Conservation (phyloP, 805 yeast genomes). For the Candida pseudoglaebosa region DNA sequence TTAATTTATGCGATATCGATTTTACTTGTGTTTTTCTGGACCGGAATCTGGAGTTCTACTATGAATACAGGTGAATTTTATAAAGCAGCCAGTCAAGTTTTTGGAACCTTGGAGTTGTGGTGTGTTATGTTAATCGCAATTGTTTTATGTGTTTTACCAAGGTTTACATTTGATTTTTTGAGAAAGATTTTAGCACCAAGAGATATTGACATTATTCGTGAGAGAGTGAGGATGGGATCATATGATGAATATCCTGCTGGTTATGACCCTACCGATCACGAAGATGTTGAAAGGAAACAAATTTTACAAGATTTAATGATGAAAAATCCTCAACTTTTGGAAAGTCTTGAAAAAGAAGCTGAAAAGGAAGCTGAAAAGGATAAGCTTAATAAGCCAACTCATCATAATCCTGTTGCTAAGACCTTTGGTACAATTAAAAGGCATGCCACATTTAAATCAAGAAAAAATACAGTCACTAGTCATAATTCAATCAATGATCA, state of each 20-base stretch:
- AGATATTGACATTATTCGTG: conserved; percentile 71
- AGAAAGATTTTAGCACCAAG: conserved; percentile 53
- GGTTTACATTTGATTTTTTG: conserved; percentile 49
- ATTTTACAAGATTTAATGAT: conserved; percentile 28
- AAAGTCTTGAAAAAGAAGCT: conserved; percentile 27
- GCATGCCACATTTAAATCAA: conserved; percentile 26
- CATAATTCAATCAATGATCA: conserved; percentile 21
- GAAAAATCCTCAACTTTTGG: conserved; percentile 31
- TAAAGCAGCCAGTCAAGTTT: conserved; percentile 57
- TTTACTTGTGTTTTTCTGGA: conserved; percentile 65
- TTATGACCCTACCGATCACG: conserved; percentile 51
- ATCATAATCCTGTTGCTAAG: conserved; percentile 16
- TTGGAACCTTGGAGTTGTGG: conserved; percentile 66
- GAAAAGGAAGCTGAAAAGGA: too few relatives aligned
- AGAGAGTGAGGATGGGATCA: conserved; percentile 49
- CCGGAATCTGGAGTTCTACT: conserved; percentile 70
- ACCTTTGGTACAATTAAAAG: conserved; percentile 35
- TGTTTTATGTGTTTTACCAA: conserved; percentile 54
- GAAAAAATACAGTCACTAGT: conserved; percentile 17
- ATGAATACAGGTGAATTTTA: conserved; percentile 55
- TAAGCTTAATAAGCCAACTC: conserved; percentile 5
- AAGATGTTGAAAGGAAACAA: conserved; percentile 38
- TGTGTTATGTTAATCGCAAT: conserved; percentile 54
- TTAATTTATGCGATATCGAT: conserved; percentile 52
- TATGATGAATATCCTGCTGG: conserved; percentile 46